Conservation (phyloP, 352 stramenopile genomes). For the Phytophthora cajani region DNA sequence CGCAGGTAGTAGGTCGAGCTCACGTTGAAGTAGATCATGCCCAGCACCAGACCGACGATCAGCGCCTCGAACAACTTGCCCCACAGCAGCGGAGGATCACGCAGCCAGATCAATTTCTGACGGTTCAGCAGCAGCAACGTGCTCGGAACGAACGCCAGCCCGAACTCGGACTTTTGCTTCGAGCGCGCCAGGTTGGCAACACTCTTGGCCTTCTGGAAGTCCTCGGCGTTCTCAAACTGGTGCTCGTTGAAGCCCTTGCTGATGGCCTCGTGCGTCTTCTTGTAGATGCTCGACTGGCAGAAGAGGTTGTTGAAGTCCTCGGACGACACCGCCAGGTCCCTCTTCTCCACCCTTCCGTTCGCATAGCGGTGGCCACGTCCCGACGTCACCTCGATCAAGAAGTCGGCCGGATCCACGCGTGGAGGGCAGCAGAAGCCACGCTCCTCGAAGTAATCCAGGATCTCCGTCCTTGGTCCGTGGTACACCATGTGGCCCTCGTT, state of each 20-base stretch:
- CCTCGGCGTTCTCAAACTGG: constrained; percentile 60
- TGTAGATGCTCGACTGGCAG: constrained; percentile 61
- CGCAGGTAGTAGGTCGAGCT: constrained; percentile 65
- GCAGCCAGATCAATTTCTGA: constrained; percentile 74
- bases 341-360: constrained; percentile 42
- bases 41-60: constrained; percentile 83
- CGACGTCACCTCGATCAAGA: constrained; percentile 74
- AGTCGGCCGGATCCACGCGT: constrained; percentile 71
- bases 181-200: constrained; percentile 53
- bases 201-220: constrained; percentile 61
- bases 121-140: constrained; percentile 63
- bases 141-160: constrained; percentile 49
- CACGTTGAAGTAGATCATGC: constrained; percentile 77
- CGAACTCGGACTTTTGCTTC: constrained; percentile 65
- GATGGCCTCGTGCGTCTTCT: constrained; percentile 53
- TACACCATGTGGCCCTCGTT: constrained; percentile 94
- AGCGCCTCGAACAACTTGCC: constrained; percentile 72
- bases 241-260: constrained; percentile 62
- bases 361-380: constrained; percentile 58
- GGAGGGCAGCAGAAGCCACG: constrained; percentile 77
- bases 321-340: constrained; percentile 35
- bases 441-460: constrained; percentile 86
- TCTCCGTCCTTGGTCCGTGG: constrained; percentile 82
- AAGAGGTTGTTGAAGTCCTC: constrained; percentile 72
- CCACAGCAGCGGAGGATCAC: constrained; percentile 64